A percentile compares a stretch with the other conserved stretches of the same genome.
Evolutionary conservation across 441 rosid genomes (phyloP).

Genomic region (Viola pubescens): DNA sequence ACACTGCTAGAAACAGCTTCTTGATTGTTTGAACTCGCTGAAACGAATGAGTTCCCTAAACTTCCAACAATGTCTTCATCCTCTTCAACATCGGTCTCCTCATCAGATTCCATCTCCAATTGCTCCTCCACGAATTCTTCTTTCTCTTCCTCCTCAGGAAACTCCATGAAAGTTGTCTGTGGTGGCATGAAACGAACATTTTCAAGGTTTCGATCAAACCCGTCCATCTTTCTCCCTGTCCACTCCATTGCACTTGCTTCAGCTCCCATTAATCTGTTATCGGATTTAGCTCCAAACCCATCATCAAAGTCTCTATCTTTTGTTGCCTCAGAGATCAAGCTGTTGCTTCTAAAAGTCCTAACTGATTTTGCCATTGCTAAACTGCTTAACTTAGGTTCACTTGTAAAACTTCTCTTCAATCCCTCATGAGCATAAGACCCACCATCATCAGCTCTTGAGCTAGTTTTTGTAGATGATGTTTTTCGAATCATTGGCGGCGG

Average conservation of each 20-base stretch:
- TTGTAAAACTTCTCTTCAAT: slow-evolving; percentile 19
- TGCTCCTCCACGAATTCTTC: slow-evolving; percentile 25
- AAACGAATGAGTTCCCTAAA: not conserved
- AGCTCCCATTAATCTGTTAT: slow-evolving; percentile 10
- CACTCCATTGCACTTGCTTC: slow-evolving; percentile 6
- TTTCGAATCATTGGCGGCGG: slow-evolving; percentile 18
- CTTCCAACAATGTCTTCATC: slow-evolving; percentile 17
- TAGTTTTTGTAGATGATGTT: slow-evolving; percentile 25
- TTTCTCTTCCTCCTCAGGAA: slow-evolving; percentile 21
- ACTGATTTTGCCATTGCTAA: slow-evolving; percentile 21
- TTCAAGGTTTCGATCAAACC: slow-evolving; percentile 20
- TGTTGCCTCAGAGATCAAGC: slow-evolving; percentile 18
- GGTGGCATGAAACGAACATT: slow-evolving; percentile 11
- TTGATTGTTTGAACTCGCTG: slow-evolving; percentile 12
- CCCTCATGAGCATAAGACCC: slow-evolving; percentile 19
- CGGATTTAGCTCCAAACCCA: slow-evolving; percentile 6
- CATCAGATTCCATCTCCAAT: slow-evolving; percentile 28
- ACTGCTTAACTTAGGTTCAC: slow-evolving; percentile 18
- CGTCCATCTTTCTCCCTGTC: slow-evolving; percentile 10
- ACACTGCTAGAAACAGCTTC: slow-evolving; percentile 20
- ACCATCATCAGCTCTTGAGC: slow-evolving; percentile 2
- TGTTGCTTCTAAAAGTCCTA: slow-evolving; percentile 26
- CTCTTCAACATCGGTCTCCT: slow-evolving; percentile 28
- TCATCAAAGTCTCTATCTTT: slow-evolving; percentile 17
- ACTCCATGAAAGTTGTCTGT: slow-evolving; percentile 24